Percentiles rank a stretch among this genome's conserved stretches.
Conservation (phyloP, 2,329 filamentous ascomycete species). For the Exophiala aquamarina region DNA sequence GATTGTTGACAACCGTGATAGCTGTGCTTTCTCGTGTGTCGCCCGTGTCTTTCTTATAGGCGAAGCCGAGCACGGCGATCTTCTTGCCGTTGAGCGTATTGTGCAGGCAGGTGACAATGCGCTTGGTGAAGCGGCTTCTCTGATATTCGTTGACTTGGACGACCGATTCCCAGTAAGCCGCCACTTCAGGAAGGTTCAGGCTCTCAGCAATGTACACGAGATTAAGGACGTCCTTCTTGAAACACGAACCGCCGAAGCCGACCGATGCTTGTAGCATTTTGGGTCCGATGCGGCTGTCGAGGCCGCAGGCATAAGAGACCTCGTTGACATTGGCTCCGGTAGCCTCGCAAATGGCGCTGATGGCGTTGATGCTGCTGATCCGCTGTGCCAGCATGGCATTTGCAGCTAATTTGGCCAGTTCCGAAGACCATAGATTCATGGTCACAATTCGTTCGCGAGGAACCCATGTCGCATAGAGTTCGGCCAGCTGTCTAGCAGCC, state of each 20-base stretch:
- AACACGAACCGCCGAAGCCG: constrained; percentile 78
- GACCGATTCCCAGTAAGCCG: constrained; percentile 72
- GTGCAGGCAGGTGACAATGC: constrained; percentile 66
- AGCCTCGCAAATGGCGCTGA: constrained; percentile 76
- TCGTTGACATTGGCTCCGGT: constrained; percentile 75
- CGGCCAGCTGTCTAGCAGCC: constrained; percentile 64
- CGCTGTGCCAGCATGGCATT: constrained; percentile 80
- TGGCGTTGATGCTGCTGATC: constrained; percentile 77
- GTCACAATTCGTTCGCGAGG: constrained; percentile 65
- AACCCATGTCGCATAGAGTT: constrained; percentile 72
- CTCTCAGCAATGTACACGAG: constrained; percentile 72
- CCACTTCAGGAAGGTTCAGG: constrained; percentile 68
- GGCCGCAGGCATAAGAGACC: constrained; percentile 65
- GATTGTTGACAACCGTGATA: constrained; percentile 64
- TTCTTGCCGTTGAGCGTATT: constrained; percentile 68
- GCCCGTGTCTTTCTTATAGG: constrained; percentile 77
- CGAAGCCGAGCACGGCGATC: constrained; percentile 70
- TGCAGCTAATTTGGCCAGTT: constrained; percentile 74
- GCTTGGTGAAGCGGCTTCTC: constrained; percentile 65
- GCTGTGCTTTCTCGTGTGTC: constrained; percentile 73
- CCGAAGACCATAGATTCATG: constrained; percentile 74
- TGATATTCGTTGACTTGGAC: constrained; percentile 77
- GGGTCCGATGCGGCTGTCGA: constrained; percentile 69
- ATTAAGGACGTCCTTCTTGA: constrained; percentile 76
- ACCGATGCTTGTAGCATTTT: constrained; percentile 73